Evolutionary conservation across 2,329 filamentous ascomycete species (phyloP).

Genomic region (Blastomyces emzantsi): DNA sequence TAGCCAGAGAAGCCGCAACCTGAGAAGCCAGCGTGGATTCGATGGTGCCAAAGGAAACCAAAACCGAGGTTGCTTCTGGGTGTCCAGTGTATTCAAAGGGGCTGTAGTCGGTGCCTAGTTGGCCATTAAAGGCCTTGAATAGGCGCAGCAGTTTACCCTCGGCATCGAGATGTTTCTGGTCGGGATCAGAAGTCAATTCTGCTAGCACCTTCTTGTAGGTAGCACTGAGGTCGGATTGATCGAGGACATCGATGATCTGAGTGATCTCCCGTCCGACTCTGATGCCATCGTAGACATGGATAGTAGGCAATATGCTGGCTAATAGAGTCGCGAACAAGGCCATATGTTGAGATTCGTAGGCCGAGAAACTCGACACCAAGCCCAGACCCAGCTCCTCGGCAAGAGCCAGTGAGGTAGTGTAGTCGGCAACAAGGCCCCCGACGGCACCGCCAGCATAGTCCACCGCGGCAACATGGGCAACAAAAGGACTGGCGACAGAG

Average conservation of each 20-base stretch:
- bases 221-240: constrained; percentile 59
- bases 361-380: constrained; percentile 73
- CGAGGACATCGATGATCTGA: constrained; percentile 71
- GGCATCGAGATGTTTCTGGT: constrained; percentile 60
- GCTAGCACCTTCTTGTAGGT: constrained; percentile 59
- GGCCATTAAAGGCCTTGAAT: constrained; percentile 69
- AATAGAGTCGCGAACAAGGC: constrained; percentile 76
- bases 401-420: constrained; percentile 66
- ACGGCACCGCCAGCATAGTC: constrained; percentile 63
- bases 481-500: constrained; percentile 82
- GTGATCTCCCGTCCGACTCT: constrained; percentile 74
- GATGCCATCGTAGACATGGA: constrained; percentile 84
- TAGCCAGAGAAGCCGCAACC: constrained; percentile 62
- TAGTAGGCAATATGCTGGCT: constrained; percentile 66
- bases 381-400: constrained; percentile 86
- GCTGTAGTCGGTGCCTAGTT: constrained; percentile 87
- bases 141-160: constrained; percentile 64
- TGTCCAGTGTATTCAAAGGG: constrained; percentile 94
- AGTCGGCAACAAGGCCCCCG: constrained; percentile 74
- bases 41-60: constrained; percentile 87
- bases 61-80: constrained; percentile 63
- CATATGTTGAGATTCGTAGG: constrained; percentile 94
- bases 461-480: constrained; percentile 82
- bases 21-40: constrained; percentile 82
- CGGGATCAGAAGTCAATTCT: constrained; percentile 51